A percentile compares a stretch with the other conserved stretches of the same genome.
phyloP scores from a whole-genome alignment of 1,284 basidiomycete species.

The Bjerkandera adusta region DNA sequence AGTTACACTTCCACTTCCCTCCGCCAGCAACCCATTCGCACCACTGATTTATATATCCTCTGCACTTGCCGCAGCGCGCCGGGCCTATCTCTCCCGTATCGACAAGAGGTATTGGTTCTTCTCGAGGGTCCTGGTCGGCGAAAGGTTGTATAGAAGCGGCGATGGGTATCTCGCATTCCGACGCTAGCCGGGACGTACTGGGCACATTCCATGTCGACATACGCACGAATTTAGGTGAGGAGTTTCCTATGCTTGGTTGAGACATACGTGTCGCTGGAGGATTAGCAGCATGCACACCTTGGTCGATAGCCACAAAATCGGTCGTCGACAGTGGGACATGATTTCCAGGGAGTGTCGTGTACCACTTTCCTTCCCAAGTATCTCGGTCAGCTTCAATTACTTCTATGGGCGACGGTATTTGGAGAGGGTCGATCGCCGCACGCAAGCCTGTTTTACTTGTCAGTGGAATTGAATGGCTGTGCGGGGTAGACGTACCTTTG shows the following conservation, averaged over 20 bases:
- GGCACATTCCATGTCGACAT: slow-evolving; percentile 77
- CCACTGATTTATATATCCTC: slow-evolving; percentile 96
- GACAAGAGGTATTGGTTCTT: slow-evolving; percentile 82
- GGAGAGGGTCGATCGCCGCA: slow-evolving; percentile 84
- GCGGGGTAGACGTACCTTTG: slow-evolving; percentile 41
- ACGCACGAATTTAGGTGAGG: slow-evolving; percentile 65
- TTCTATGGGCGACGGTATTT: slow-evolving; percentile 91
- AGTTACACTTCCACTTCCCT: slow-evolving; percentile 88
- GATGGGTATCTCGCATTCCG: slow-evolving; percentile 84
- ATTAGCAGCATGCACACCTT: slow-evolving; percentile 58
- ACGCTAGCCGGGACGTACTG: slow-evolving; percentile 75
- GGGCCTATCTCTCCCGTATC: slow-evolving; percentile 71
- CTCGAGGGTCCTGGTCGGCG: slow-evolving; percentile 77
- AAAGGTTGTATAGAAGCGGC: slow-evolving; percentile 91
- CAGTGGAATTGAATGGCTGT: neutral
- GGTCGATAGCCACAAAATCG: slow-evolving; percentile 88
- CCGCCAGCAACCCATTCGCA: slow-evolving; percentile 87
- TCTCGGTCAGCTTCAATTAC: slow-evolving; percentile 83
- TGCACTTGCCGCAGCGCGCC: slow-evolving; percentile 82
- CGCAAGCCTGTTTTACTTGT: slow-evolving; percentile 54
- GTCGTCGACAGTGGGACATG: slow-evolving; percentile 85
- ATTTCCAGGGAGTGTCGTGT: slow-evolving; percentile 73
- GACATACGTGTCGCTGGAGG: neutral
- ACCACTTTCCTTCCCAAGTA: slow-evolving; percentile 79
- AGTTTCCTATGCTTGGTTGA: slow-evolving; percentile 49